Evolutionary conservation across 2,329 filamentous ascomycete species (phyloP).

Genomic region (Aplosporella prunicola): DNA sequence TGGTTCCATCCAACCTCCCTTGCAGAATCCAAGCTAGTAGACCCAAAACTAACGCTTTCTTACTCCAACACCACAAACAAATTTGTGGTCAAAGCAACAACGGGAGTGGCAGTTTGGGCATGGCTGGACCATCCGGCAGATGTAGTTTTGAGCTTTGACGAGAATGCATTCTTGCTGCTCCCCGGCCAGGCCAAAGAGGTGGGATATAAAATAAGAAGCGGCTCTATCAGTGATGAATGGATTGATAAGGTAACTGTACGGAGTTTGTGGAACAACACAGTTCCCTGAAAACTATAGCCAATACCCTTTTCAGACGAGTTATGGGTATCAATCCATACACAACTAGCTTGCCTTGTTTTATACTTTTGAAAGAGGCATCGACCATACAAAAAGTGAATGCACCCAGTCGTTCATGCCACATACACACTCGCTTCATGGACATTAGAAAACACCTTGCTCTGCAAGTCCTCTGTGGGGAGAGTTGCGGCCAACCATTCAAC

Average conservation of each 20-base stretch:
- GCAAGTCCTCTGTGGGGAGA: too few relatives aligned
- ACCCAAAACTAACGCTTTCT: conserved; percentile 38
- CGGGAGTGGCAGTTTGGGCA: conserved; percentile 44
- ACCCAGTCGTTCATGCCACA: too few relatives aligned
- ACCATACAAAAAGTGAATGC: too few relatives aligned
- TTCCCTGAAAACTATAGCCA: conserved; percentile 13
- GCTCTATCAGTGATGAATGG: conserved; percentile 37
- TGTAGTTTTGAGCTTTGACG: conserved; percentile 42
- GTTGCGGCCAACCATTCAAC: conserved; percentile 30
- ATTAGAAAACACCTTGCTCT: too few relatives aligned
- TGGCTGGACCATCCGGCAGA: conserved; percentile 46
- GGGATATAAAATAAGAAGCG: conserved; percentile 37
- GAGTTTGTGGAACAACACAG: conserved; percentile 44
- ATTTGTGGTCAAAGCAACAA: conserved; percentile 41
- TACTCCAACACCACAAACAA: conserved; percentile 22
- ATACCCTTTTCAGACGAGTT: too few relatives aligned
- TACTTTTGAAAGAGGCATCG: too few relatives aligned
- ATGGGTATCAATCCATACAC: too few relatives aligned
- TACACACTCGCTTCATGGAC: too few relatives aligned
- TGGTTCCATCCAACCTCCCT: conserved; percentile 42
- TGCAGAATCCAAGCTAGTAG: conserved; percentile 36
- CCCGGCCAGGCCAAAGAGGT: conserved; percentile 38
- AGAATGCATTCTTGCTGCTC: conserved; percentile 44
- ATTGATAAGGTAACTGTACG: conserved; percentile 38
- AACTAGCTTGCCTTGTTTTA: too few relatives aligned